phyloP scores from a whole-genome alignment of 1,284 basidiomycete species.

The Meira nashicola region DNA sequence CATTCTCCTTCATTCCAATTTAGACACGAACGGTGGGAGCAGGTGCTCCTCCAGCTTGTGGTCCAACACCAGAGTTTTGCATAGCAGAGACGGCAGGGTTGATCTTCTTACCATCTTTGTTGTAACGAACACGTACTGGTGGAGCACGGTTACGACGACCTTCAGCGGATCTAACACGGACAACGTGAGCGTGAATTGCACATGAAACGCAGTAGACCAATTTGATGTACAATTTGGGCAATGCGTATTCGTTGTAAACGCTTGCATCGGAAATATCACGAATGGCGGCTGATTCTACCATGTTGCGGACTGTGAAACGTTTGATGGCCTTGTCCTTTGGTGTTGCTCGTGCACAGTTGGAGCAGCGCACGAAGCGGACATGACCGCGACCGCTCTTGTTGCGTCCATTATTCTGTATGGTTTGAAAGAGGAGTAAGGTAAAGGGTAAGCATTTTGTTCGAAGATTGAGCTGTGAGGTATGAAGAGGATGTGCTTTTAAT shows the following conservation, averaged over 20 bases:
- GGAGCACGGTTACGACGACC: constrained; percentile 58
- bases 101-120: constrained; percentile 82
- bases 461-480: no score
- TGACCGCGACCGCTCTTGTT: constrained; percentile 80
- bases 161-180: constrained; percentile 46
- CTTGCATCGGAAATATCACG: constrained; percentile 95
- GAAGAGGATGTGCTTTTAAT: no score
- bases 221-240: constrained; percentile 99
- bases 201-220: constrained; percentile 98
- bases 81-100: constrained; percentile 46
- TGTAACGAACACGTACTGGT: constrained; percentile 88
- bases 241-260: constrained; percentile 89
- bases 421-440: no score
- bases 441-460: no score
- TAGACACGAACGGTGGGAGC: constrained; percentile 15
- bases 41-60: constrained; percentile 14
- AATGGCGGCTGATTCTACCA: constrained; percentile 97
- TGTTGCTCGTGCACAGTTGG: constrained; percentile 68
- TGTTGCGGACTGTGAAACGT: constrained; percentile 97
- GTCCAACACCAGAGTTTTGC: constrained; percentile 19
- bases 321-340: constrained; percentile 94
- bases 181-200: constrained; percentile 92
- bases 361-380: constrained; percentile 88
- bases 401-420: constrained; percentile 55
- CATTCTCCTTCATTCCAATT: not conserved